Base-by-base conservation (phyloP, 805 yeast species). In the Pichia manshurica region DNA sequence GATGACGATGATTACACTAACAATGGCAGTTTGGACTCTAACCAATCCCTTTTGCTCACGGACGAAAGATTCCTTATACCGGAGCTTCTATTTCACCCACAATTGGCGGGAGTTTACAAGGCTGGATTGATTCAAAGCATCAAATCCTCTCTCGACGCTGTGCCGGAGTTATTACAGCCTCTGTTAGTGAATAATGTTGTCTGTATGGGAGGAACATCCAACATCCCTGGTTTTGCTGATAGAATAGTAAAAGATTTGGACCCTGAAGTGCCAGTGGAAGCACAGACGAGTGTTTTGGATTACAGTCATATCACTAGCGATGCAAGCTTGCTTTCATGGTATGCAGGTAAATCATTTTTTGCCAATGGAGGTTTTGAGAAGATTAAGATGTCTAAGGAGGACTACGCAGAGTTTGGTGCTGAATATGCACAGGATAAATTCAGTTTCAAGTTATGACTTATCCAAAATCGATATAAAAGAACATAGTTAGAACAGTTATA, bases 11-110 rank as follows among this genome's bases (percentile, higher is more conserved):
- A 39, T 16, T 36, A 51, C 1, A 13, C 6, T n/a, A 54, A 54
- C 22, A 42, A 55, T 21, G 37, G 44, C 2, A 22, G 21, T 4
- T 13, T 28, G 4, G 84, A 80, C 42, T 69, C 76, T 7, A 36
- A 13, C 10, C 96, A 90, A 62, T 72, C 82, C 1, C 67, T 91
- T 33, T 68, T 74, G 43, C 71, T 93, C 5, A 74, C 72, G 22
- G 97, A 91, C 63, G 99, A 93, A 64, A 67, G 96, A 48, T 91
- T 93, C 64, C 74, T 87, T 2, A 78, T 86, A 2, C 96, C 98
- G 0, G 99, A 93, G 60, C 71, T 87, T 1, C 70, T 86, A 32
- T 90, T 87, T 64, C 89, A 84, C 56, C 99, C 99, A 0, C 86
- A 81, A 51, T 81, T 87, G 47, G 74, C 86, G 1, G 88, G 87